Evolutionary conservation across 192 early-diverging fungal species (phyloP).

Genomic region (Chytriomyces sp.): DNA sequence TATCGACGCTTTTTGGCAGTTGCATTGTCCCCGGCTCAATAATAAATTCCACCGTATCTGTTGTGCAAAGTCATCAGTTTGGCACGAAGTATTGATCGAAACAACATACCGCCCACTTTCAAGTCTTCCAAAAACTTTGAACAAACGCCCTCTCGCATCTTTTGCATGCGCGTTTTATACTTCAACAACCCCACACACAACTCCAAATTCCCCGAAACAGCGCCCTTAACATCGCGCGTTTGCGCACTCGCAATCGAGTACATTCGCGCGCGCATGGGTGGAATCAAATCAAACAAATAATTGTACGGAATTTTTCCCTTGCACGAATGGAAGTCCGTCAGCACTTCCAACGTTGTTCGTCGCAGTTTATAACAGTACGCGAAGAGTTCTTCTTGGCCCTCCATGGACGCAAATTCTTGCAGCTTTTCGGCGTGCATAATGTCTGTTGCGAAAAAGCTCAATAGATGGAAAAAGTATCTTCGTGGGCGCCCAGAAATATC

Average conservation of each 20-base stretch:
- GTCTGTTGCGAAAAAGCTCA: constrained; percentile 76
- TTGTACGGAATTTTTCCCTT: constrained; percentile 62
- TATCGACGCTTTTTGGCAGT: constrained; percentile 50
- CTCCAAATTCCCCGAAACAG: constrained; percentile 67
- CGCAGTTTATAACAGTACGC: constrained; percentile 81
- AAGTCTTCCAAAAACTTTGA: constrained; percentile 71
- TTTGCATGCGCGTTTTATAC: constrained; percentile 80
- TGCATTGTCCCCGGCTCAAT: constrained; percentile 39
- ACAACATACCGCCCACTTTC: constrained; percentile 41
- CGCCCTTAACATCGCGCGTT: too few species aligned
- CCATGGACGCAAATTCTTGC: constrained; percentile 74
- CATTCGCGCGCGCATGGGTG: constrained; percentile 73
- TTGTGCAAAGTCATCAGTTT: constrained; percentile 3
- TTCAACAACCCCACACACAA: constrained; percentile 84
- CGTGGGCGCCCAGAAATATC: constrained; percentile 87
- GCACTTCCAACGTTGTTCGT: constrained; percentile 82
- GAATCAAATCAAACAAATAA: constrained; percentile 87
- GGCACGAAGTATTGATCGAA: too few species aligned
- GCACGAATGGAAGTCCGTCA: constrained; percentile 82
- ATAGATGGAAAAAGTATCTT: constrained; percentile 89
- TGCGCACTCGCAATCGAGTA: constrained; percentile 71
- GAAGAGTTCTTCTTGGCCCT: constrained; percentile 88
- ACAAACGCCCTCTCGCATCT: constrained; percentile 79
- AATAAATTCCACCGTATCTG: constrained; percentile 29
- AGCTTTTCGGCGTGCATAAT: constrained; percentile 77